These are phyloP conservation scores for Fusarium odoratissimum DNA, from an alignment of 2,329 filamentous ascomycete genomes.

Conservation along the genomic window DNA sequence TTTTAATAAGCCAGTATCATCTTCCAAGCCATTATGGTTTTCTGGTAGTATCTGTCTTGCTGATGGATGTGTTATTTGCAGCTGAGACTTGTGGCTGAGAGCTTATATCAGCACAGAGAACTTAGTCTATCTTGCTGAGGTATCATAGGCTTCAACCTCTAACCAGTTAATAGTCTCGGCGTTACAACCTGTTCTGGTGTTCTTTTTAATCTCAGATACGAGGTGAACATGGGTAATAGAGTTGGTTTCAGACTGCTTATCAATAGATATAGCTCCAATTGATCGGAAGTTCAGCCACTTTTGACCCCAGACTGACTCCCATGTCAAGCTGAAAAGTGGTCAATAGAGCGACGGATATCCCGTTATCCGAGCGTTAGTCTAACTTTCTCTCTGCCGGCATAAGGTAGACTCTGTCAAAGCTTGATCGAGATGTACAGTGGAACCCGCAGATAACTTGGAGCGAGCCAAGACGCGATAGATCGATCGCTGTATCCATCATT, in stretches of 20 bases:
- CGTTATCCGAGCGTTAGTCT: not conserved
- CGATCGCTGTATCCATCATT: not conserved
- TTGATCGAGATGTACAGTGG: not conserved
- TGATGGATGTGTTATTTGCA: too few species aligned
- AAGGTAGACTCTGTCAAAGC: not conserved
- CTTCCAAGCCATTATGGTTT: not conserved
- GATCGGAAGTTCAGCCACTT: not conserved
- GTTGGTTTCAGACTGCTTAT: too few species aligned
- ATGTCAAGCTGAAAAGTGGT: not conserved
- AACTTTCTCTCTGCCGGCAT: not conserved
- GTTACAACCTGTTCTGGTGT: fast-evolving
- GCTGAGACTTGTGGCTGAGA: too few species aligned
- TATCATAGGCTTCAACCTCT: fast-evolving
- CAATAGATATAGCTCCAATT: not conserved
- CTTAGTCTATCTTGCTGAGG: too few species aligned
- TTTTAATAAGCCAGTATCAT: not conserved
- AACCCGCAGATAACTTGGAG: not conserved
- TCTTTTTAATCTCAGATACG: too few species aligned
- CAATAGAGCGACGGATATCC: not conserved
- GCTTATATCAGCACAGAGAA: too few species aligned
- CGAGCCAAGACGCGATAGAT: not conserved
- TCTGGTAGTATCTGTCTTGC: too few species aligned
- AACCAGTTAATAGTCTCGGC: not conserved
- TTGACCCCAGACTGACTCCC: fast-evolving
- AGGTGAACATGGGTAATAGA: not conserved